These are phyloP conservation scores for Adansonia gregorii DNA, from an alignment of 441 rosid species.

Conservation along the genomic window DNA sequence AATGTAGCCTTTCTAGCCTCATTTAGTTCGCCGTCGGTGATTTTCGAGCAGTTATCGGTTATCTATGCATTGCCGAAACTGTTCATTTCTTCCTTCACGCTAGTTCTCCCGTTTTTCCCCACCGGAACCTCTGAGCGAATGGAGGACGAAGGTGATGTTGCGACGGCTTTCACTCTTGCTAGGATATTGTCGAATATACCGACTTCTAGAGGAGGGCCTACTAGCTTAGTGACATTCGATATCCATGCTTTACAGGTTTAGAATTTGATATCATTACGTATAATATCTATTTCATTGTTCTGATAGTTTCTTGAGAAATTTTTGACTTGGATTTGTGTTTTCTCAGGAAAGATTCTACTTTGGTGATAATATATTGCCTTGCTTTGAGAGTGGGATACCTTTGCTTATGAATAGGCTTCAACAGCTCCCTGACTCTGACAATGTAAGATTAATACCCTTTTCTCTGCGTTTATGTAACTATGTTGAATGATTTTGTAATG, in stretches of 20 bases:
- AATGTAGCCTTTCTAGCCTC: constrained; percentile 92
- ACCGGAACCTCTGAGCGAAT: constrained; percentile 96
- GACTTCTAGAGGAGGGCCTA: constrained; percentile 84
- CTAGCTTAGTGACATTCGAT: constrained; percentile 91
- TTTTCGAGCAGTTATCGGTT: constrained; percentile 88
- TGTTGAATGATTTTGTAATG: not conserved
- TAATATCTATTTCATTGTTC: not conserved
- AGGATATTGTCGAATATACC: constrained; percentile 89
- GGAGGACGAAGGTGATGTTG: constrained; percentile 98
- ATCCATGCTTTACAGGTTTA: constrained; percentile 94
- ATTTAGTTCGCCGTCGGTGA: constrained; percentile 82
- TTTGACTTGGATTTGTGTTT: constrained; percentile 21
- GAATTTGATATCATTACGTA: not conserved
- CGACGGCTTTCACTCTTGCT: constrained; percentile 93
- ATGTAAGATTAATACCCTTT: constrained; percentile 48
- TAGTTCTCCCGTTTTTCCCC: constrained; percentile 93
- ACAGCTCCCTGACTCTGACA: constrained; percentile 88
- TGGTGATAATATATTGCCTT: constrained; percentile 85
- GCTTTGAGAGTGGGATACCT: constrained; percentile 94
- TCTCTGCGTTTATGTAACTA: not conserved
- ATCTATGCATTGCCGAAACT: constrained; percentile 85
- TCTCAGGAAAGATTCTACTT: constrained; percentile 91
- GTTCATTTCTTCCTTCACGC: constrained; percentile 81
- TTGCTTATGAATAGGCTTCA: constrained; percentile 83
- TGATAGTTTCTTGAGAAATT: not conserved